These are phyloP conservation scores for Argentina anserina DNA, from an alignment of 306 rosid species.

Conservation along the genomic window DNA sequence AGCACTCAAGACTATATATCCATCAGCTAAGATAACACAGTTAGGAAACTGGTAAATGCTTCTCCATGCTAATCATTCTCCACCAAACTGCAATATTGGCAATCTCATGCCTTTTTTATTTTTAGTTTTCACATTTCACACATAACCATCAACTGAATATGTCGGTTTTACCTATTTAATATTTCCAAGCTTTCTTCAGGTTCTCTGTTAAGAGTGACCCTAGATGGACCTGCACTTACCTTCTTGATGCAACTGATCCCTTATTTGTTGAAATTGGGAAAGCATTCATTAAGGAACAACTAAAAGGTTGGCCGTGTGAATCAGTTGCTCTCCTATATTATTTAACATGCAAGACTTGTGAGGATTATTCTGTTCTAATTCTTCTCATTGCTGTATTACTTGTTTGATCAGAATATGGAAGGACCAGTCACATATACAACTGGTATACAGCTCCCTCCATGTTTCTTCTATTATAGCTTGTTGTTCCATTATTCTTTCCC, in stretches of 20 bases:
- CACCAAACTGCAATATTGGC: not conserved
- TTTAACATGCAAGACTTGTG: not conserved
- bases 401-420: slow-evolving; percentile 66
- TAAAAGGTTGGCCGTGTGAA: slow-evolving; percentile 49
- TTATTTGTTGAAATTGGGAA: slow-evolving; percentile 75
- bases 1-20: slow-evolving; percentile 55
- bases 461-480: not conserved
- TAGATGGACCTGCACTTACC: slow-evolving; percentile 88
- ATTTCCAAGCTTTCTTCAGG: slow-evolving; percentile 38
- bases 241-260: slow-evolving; percentile 91
- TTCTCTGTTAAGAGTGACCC: slow-evolving; percentile 72
- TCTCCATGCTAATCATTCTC: not conserved
- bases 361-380: slow-evolving; percentile 23
- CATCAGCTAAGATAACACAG: slow-evolving; percentile 86
- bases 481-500: not conserved
- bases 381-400: slow-evolving; percentile 28
- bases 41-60: slow-evolving; percentile 77
- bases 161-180: not conserved
- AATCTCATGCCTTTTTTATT: not conserved
- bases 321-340: slow-evolving; percentile 20
- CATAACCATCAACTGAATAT: not conserved
- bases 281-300: slow-evolving; percentile 76
- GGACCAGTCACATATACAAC: slow-evolving; percentile 80
- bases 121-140: not conserved
- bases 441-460: slow-evolving; percentile 49